Base-by-base conservation (phyloP, 495 filamentous ascomycete genomes). In the Terfezia boudieri region DNA sequence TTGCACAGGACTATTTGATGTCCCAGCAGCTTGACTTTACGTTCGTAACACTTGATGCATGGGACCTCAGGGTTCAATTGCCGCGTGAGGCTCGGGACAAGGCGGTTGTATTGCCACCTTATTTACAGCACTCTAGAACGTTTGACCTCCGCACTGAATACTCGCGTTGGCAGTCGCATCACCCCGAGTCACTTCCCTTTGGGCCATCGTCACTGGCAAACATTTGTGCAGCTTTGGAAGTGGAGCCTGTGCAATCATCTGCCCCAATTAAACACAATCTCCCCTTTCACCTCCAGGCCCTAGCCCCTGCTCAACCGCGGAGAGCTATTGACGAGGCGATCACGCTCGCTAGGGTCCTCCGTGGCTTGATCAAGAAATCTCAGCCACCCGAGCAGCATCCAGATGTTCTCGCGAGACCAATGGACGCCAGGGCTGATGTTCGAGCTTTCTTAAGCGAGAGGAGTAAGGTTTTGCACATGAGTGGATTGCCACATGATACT, bases 191-290 rank as follows among this genome's bases (percentile, higher is more conserved):
- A 37, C 73, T 98, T 49, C 90, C 90, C 0, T 98, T 95, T 67
- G 92, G 88, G 4, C 86, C 90, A 41, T 93, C 85, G 50, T 89
- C 87, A 59, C 75, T 98, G 57, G 79, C 89, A 55, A 95, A 95
- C 69, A 98, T 96, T 65, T 98, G 90, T 69, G 87, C 90, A 56
- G 90, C 90, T 20, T 79, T 98, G 32, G 90, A 98, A 67, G 90
- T 98, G 41, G 90, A 96, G 64, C 86, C 90, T 53, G 86, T 98
- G 26, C 87, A 94, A 68, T 84, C 85, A 14, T 94, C 87, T 58
- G 90, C 90, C 50, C 92, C 90, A 14, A 95, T 98, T 70, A 96
- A 96, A 69, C 90, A 96, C 66, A 96, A 96, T 62, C 75, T 98
- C 9, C 90, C 90, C 9, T 98, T 98, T 71, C 90, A 98, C 67